A percentile compares a stretch with the other conserved stretches of the same genome.
phyloP scores from a whole-genome alignment of 257 asterid species.

The Capsicum chinense region DNA sequence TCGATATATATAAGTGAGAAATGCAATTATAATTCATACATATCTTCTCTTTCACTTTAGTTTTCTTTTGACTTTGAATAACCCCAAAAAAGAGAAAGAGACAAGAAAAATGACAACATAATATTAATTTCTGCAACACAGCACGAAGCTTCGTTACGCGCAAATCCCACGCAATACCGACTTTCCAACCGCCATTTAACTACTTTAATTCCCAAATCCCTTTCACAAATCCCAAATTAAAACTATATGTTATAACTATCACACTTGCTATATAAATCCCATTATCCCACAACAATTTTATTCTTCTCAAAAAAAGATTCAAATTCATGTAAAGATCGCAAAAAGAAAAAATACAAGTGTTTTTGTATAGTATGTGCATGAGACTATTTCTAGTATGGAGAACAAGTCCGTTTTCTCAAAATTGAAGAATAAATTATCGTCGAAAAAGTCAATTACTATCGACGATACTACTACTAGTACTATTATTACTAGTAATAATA shows the following conservation, averaged over 20 bases:
- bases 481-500: neutral
- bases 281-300: neutral
- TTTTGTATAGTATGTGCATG: neutral
- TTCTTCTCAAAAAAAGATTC: neutral
- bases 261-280: neutral
- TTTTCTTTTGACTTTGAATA: slow-evolving; percentile 14
- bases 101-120: neutral
- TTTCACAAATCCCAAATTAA: neutral
- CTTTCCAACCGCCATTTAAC: slow-evolving; percentile 22
- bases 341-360: neutral
- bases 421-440: neutral
- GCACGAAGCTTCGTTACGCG: slow-evolving; percentile 26
- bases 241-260: neutral
- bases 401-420: slow-evolving; percentile 15
- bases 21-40: neutral
- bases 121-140: neutral
- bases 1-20: neutral
- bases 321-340: neutral
- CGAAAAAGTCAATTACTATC: neutral
- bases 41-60: neutral
- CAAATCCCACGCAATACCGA: slow-evolving; percentile 17
- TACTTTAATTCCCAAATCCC: neutral
- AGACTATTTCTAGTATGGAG: neutral
- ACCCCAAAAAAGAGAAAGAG: neutral
- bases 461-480: neutral